Conservation (phyloP, 345 rosid genomes). For the Durio zibethinus region DNA sequence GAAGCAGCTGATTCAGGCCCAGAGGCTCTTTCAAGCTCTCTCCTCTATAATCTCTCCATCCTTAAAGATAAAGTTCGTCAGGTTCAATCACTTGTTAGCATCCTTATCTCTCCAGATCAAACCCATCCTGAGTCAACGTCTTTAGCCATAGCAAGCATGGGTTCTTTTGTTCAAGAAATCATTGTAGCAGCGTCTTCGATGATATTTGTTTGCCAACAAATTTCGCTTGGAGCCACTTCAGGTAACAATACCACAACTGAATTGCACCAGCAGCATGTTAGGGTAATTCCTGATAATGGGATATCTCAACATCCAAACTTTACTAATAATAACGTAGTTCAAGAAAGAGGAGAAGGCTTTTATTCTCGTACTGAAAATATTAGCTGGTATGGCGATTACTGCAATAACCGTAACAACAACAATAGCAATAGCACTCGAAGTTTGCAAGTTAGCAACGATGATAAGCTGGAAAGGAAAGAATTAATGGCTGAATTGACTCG, state of each 20-base stretch:
- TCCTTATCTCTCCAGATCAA: conserved; percentile 35
- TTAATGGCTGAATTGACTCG: neutral
- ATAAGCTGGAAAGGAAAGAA: conserved; percentile 6
- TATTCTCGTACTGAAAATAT: conserved; percentile 23
- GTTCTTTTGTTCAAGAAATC: conserved; percentile 56
- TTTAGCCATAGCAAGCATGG: conserved; percentile 41
- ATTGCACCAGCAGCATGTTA: conserved; percentile 13
- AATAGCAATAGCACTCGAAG: neutral
- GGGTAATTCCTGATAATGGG: conserved; percentile 8
- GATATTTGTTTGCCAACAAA: conserved; percentile 62
- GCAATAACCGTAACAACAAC: neutral
- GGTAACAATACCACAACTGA: conserved; percentile 14
- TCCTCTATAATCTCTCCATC: conserved; percentile 51
- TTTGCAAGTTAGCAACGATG: conserved; percentile 1
- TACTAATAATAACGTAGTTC: conserved; percentile 7
- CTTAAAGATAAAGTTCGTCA: conserved; percentile 63
- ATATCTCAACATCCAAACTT: conserved; percentile 6
- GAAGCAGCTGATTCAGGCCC: conserved; percentile 5
- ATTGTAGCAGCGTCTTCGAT: conserved; percentile 62
- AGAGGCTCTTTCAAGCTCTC: conserved; percentile 37
- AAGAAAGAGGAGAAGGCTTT: conserved; percentile 31
- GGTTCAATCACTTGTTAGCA: conserved; percentile 50
- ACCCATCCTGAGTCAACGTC: conserved; percentile 41
- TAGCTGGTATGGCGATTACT: conserved; percentile 31
- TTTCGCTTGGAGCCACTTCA: conserved; percentile 19